Evolutionary conservation across 371 early-diverging fungal species (phyloP), one percentile per base, ranked within the genome.

Genomic region (Rozella allomycis): DNA sequence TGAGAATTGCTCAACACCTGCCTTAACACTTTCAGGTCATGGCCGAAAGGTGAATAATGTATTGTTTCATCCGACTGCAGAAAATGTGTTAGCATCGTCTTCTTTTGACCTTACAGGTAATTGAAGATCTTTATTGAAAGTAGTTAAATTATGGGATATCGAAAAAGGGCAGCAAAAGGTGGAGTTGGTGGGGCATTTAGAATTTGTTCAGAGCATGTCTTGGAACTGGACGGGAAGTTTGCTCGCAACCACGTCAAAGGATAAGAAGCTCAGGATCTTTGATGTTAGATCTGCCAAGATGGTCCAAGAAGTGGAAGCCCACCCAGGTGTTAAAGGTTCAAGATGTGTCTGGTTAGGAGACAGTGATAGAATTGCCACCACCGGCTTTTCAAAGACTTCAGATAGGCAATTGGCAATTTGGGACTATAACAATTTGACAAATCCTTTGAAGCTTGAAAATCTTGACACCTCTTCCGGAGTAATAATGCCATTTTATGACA

Each of bases 61-160:
- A 20, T 55, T 74, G 28, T 96, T 90, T 68, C 84, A 96, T 52
- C 93, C 93, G 18, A 69, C 70, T 1, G 96, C 96, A 8, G 84
- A 83, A 26, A 82, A 86, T 44, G 74, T 94, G 7, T 59, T 93
- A 32, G 73, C 83, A 11, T 77, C 80, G 3, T 66, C 88, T 20
- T 74, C 80, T 37, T 78, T 83, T 3, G 96, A 93, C 53, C 50
- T 78, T 38, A 47, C 50, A 17, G 44, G 51, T 42, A 51, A 51
- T 0, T 26, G 11, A 2, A 9, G 11, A 31, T 3, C 3, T 12
- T 10, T 17, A 5, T 10, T 51, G 1, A 61, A 86, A 34, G 42
- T 86, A 3, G 72, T 96, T 53, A 78, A 78, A 42, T 61, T 97
- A 37, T 88, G 96, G 83, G 99, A 99, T 57, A 74, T 98, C 31